Evolutionary conservation across 2,329 filamentous ascomycete species (phyloP), one percentile per base, ranked within the genome.

Genomic region (Verticillium tricorpus): DNA sequence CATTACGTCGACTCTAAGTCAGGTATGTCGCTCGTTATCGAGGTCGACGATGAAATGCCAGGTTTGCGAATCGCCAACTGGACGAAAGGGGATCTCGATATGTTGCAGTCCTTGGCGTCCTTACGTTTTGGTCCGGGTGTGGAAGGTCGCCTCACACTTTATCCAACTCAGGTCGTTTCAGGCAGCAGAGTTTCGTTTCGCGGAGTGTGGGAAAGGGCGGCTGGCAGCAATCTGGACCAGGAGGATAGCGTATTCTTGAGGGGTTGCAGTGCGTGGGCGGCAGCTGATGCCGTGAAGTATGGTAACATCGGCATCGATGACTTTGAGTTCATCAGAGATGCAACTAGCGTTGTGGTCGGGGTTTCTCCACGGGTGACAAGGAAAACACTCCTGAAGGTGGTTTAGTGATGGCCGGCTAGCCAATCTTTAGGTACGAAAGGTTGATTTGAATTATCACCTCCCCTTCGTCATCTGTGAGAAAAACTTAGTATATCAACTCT

Each of bases 301-400:
- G 65, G 67, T 2, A 62, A 61, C 22, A 25, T 64, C 7, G 61
- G 56, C 1, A 58, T 63, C 5, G 64, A 68, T 58, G 67, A 68
- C 15, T 64, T 65, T 60, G 57, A 66, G 28, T 64, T 66, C 58
- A 45, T 58, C 35, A 5, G 65, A 11, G 57, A 62, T 9, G 55
- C 25, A 12, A 32, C 61, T 9, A 52, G 58, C 5, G 28, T 3
- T 5, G 31, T 57, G 12, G 17, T 34, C 32, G 55, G 55, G n/a
- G 17, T 57, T 12, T 57, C 55, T n/a, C 55, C 55, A 9, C 31
- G 31, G 2, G 55, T 57, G 55, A 57, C 19, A 25, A 32, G 55
- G 25, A 28, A 28, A 28, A 28, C 28, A 28, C 28, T 28, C 1
- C 4, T 28, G 1, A 28, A 28, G 28, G 28, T 28, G 28, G 28